phyloP scores from a whole-genome alignment of 371 early-diverging fungal genomes.

The Zychaea mexicana region DNA sequence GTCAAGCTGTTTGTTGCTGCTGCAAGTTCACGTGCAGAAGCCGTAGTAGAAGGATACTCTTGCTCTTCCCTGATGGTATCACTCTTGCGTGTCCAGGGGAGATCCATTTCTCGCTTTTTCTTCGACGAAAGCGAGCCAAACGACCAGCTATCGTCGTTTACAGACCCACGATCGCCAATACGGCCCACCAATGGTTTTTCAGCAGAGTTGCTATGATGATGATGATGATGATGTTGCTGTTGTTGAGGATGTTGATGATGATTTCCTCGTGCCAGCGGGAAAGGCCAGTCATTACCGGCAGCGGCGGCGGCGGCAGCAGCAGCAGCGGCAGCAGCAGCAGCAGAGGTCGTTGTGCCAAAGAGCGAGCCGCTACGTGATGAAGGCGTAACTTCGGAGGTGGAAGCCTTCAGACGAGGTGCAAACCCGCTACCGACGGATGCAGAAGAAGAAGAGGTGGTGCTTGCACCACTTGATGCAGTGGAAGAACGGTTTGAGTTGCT shows the following conservation, averaged over 20 bases:
- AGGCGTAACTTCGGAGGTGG: slow-evolving; percentile 19
- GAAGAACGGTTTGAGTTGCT: slow-evolving; percentile 6
- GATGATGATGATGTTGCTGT: too few species aligned
- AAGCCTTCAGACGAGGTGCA: slow-evolving; percentile 16
- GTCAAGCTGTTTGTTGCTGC: slow-evolving; percentile 16
- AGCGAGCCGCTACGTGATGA: neutral
- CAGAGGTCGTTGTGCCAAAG: slow-evolving; percentile 10
- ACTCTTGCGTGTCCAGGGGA: slow-evolving; percentile 19
- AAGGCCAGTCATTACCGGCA: slow-evolving; percentile 36
- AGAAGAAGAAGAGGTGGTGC: slow-evolving; percentile 22
- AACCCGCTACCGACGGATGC: slow-evolving; percentile 6
- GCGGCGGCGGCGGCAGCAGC: neutral
- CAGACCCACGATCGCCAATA: slow-evolving; percentile 15
- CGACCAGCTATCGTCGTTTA: slow-evolving; percentile 27
- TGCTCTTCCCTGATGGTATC: slow-evolving; percentile 25
- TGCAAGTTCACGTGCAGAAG: neutral
- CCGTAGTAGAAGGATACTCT: neutral
- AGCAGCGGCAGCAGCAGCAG: neutral
- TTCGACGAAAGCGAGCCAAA: slow-evolving; percentile 29
- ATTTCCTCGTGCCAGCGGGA: slow-evolving; percentile 26
- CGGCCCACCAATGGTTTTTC: slow-evolving; percentile 21
- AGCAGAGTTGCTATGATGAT: neutral
- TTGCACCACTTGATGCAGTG: slow-evolving; percentile 11
- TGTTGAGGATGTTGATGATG: neutral
- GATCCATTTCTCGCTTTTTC: slow-evolving; percentile 18